Evolutionary conservation across 139 green algal genomes (phyloP), one percentile per base, ranked within the genome.

Genomic region (Desmodesmus armatus): DNA sequence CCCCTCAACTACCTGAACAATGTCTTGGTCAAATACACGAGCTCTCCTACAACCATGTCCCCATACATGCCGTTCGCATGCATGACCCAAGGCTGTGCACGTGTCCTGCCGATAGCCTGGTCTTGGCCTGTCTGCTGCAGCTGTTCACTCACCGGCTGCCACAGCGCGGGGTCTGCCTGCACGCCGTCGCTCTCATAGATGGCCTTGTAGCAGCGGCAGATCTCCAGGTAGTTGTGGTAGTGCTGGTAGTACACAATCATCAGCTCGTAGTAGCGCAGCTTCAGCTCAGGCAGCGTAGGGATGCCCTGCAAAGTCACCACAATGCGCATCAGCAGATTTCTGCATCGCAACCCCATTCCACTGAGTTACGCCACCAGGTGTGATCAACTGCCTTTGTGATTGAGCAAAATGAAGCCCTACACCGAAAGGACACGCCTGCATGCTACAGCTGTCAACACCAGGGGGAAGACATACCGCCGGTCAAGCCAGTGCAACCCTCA

Each of bases 231-330:
- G 88, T 98, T 93, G 82, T 95, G 91, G 66, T 91, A 82, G 87
- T 98, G 92, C 55, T 82, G 71, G 91, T 99, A 84, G 90, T 97
- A 99, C 27, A 90, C 89, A 73, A 99, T 95, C 90, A 99, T 95
- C 51, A 96, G 93, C 63, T 92, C 49, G 88, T 99, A 99, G 90
- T 98, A 99, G n/a, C 78, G 85, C 31, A 98, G 84, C 91, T 99
- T 99, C 49, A 99, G 94, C 84, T 96, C 95, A 35, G 91, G 84
- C 47, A 99, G 89, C 4, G 60, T 77, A 41, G 97, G 97, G 2
- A 96, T 96, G 62, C 78, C 78, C 78, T 84, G 62, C 71, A 58
- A 41, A 63, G 5, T n/a, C 53, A 63, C 11, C 7, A 19, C 27
- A 19, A 63, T 63, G 53, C 7, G 53, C 53, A n/a, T 19, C n/a